phyloP scores from a whole-genome alignment of 2,329 filamentous ascomycete genomes.

The Pseudocercospora musae region DNA sequence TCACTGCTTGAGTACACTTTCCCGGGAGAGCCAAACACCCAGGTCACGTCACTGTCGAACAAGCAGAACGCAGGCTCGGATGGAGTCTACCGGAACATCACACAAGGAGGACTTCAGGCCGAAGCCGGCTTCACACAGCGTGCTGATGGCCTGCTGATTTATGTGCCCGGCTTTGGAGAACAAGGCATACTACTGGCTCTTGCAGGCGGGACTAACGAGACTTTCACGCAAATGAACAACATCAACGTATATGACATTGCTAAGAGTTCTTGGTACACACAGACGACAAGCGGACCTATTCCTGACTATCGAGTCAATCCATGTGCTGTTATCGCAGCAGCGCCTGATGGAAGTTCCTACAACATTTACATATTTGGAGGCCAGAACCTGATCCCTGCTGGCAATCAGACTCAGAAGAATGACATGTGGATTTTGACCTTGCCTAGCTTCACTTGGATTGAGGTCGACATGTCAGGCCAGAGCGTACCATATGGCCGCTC shows the following conservation, averaged over 20 bases:
- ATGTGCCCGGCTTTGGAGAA: slow-evolving; percentile 71
- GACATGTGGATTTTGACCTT: slow-evolving; percentile 79
- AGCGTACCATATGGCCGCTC: slow-evolving; percentile 57
- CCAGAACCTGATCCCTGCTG: slow-evolving; percentile 66
- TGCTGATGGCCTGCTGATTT: slow-evolving; percentile 70
- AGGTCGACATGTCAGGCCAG: slow-evolving; percentile 54
- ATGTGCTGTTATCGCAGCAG: slow-evolving; percentile 70
- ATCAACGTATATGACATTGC: slow-evolving; percentile 81
- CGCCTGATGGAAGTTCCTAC: slow-evolving; percentile 63
- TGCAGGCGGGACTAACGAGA: slow-evolving; percentile 66
- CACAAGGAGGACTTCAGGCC: slow-evolving; percentile 65
- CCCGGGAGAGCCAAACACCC: slow-evolving; percentile 64
- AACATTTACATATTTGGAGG: slow-evolving; percentile 78
- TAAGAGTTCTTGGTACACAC: slow-evolving; percentile 67
- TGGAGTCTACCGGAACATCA: slow-evolving; percentile 71
- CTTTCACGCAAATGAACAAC: slow-evolving; percentile 61
- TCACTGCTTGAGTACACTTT: slow-evolving; percentile 74
- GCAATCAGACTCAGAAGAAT: slow-evolving; percentile 58
- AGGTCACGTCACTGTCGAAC: slow-evolving; percentile 54
- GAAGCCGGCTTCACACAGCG: slow-evolving; percentile 66
- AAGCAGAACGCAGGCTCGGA: slow-evolving; percentile 56
- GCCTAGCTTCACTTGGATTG: slow-evolving; percentile 76
- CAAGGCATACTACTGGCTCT: slow-evolving; percentile 74
- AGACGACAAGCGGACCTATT: slow-evolving; percentile 59
- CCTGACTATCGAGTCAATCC: slow-evolving; percentile 61